Base-by-base conservation (phyloP, 768 basidiomycete species). In the Suillus subaureus region DNA sequence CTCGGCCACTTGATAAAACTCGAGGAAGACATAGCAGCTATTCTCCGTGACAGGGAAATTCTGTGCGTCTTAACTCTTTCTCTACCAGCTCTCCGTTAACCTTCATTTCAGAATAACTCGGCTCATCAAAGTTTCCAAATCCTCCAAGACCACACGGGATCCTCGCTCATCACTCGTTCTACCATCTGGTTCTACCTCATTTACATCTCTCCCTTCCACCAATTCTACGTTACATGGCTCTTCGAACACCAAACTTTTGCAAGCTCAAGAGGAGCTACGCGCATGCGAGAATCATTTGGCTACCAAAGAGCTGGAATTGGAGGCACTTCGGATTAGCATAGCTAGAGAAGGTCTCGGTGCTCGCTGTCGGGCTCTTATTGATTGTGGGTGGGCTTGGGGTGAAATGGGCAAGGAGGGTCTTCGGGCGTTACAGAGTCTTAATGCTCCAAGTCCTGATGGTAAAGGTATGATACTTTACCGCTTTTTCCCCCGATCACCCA, bases 241-340 rank as follows among this genome's bases (percentile, higher is more conserved):
- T 21, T 67, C 72, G 39, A 76, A 66, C 51, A 55, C 77, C 21
- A 92, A 91, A 71, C 82, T 92, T 9, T 79, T 80, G 0, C 78
- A 85, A 3, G 91, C 92, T 0, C 93, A 94, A 68, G 79, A 88
- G 0, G 90, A 94, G 68, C 80, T 94, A 23, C 92, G 93, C 70
- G 93, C 91, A 11, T 95, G 93, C 74, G 93, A 95, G 72, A 80
- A 84, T 0, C 90, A 90, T 63, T 82, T 95, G 2, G 88, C 88
- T 0, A 66, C 78, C 33, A 92, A 92, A 73, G 92, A 95, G 72
- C 82, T 78, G 23, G 89, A 89, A 64, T 82, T 93, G 8, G 84
- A 84, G 6, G 70, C 72, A 0, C 78, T 83, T 57, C 81, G 92
- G 0, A 74, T 79, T n/a, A 78, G 78, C n/a, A 80, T 88, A 9